phyloP scores from a whole-genome alignment of 192 early-diverging fungal species.

The Backusella morwellensis region DNA sequence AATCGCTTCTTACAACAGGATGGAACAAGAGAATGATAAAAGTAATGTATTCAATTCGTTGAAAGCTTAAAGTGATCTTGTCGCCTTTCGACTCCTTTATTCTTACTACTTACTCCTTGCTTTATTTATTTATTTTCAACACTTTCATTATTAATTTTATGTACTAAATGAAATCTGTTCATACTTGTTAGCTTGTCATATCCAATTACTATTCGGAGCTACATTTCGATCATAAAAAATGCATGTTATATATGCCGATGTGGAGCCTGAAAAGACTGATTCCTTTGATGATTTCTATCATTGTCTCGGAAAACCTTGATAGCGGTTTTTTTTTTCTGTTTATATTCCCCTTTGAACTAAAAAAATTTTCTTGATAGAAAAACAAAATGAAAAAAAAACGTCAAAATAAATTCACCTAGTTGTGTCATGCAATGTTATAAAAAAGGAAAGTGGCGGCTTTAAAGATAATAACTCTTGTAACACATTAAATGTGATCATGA shows the following conservation, averaged over 20 bases:
- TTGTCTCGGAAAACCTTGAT: neutral
- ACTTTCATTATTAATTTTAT: neutral
- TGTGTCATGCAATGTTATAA: neutral
- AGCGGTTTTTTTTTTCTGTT: neutral
- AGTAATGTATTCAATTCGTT: neutral
- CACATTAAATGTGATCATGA: slow-evolving; percentile 1
- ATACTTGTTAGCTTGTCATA: neutral
- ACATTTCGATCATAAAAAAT: neutral
- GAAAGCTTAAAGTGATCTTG: neutral
- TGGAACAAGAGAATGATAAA: too few relatives aligned
- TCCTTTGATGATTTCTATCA: neutral
- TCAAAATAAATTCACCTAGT: slow-evolving; percentile 3
- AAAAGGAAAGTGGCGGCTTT: neutral
- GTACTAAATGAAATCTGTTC: neutral
- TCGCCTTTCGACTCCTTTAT: neutral
- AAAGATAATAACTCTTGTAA: neutral
- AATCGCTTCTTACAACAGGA: too few relatives aligned
- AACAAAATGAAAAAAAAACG: neutral
- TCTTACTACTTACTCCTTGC: neutral
- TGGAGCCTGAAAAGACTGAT: neutral
- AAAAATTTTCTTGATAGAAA: neutral
- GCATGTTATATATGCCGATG: neutral
- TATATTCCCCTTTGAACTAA: neutral
- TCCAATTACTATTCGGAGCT: neutral
- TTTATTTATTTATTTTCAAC: neutral